Percentiles rank a stretch among this genome's conserved stretches.
phyloP scores from a whole-genome alignment of 2,329 filamentous ascomycete species.

The Chrysoporthe deuterocubensis region DNA sequence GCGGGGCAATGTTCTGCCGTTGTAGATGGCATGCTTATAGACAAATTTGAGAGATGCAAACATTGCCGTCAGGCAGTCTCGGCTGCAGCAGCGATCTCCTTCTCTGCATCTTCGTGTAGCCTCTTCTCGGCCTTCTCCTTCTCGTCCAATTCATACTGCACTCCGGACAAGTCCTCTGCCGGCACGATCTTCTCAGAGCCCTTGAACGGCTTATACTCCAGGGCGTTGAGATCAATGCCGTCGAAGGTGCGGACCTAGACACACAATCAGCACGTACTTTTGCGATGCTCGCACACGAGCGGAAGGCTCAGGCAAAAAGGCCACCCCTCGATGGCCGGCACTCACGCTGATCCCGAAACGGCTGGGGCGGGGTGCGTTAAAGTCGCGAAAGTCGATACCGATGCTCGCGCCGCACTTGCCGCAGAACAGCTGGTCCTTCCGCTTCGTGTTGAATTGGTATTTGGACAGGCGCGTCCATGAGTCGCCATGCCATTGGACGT shows the following conservation, averaged over 20 bases:
- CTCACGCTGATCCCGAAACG: slow-evolving; percentile 51
- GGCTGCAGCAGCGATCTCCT: slow-evolving; percentile 12
- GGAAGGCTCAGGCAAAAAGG: not conserved
- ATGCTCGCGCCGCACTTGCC: slow-evolving; percentile 51
- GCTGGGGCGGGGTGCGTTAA: slow-evolving; percentile 32
- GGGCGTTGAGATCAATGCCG: slow-evolving; percentile 44
- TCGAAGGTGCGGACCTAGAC: slow-evolving; percentile 46
- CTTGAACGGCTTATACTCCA: slow-evolving; percentile 43
- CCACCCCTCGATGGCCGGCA: slow-evolving; percentile 7
- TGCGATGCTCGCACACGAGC: not conserved
- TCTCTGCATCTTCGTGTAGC: not conserved
- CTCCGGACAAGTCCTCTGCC: slow-evolving; percentile 44
- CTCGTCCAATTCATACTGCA: slow-evolving; percentile 31
- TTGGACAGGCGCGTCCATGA: slow-evolving; percentile 40
- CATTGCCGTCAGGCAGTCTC: slow-evolving; percentile 8
- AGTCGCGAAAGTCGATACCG: slow-evolving; percentile 49
- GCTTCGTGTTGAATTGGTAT: slow-evolving; percentile 53
- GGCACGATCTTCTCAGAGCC: slow-evolving; percentile 42
- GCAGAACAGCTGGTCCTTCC: slow-evolving; percentile 54
- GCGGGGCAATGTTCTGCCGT: not conserved
- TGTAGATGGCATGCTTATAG: not conserved
- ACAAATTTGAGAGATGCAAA: not conserved
- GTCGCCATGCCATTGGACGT: slow-evolving; percentile 49
- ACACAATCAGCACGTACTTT: not conserved
- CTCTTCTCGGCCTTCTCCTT: slow-evolving; percentile 22